Conservation (phyloP, 306 rosid species). For the Purshia tridentata region DNA sequence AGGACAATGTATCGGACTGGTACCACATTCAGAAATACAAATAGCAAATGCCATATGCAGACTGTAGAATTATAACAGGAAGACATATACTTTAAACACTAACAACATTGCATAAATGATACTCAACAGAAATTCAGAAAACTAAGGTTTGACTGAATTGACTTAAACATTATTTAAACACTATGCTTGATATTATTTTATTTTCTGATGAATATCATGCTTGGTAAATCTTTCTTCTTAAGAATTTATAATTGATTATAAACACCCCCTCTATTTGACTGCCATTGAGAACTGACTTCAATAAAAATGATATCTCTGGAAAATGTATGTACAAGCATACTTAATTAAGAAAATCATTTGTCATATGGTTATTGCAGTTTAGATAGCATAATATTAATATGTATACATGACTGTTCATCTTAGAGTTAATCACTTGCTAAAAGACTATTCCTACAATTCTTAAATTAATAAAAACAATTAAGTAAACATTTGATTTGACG, state of each 20-base stretch:
- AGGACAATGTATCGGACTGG: constrained; percentile 18
- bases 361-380: not conserved
- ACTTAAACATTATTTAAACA: not conserved
- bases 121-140: not conserved
- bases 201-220: no score
- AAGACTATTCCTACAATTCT: not conserved
- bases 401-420: not conserved
- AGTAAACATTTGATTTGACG: not conserved
- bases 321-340: not conserved
- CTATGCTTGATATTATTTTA: not conserved
- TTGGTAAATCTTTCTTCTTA: not conserved
- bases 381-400: not conserved
- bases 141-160: not conserved
- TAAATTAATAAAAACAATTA: not conserved
- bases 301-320: not conserved
- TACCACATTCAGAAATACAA: not conserved
- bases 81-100: no score
- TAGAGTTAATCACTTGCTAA: not conserved
- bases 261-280: not conserved
- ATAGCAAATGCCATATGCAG: not conserved
- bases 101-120: no score
- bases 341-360: not conserved
- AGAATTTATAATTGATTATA: not conserved
- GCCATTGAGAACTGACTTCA: not conserved
- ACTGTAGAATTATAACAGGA: not conserved